Base-by-base conservation (phyloP, 495 filamentous ascomycete genomes). In the Xylaria sp. region DNA sequence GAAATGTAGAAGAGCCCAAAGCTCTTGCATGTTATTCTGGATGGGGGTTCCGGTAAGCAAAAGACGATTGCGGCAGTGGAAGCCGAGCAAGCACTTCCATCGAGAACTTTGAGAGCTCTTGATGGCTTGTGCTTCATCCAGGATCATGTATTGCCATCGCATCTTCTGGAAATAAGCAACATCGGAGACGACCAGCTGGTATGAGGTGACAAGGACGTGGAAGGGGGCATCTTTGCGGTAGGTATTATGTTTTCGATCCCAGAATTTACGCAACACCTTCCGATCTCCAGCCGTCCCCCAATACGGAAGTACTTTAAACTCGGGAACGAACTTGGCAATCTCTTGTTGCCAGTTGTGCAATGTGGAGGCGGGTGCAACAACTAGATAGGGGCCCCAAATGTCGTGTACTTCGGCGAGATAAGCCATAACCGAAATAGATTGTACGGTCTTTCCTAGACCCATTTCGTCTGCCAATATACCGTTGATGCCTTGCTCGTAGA, bases 281-380 rank as follows among this genome's bases (percentile, higher is more conserved):
- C 96, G 91, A 79, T 99, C 96, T 71, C 92, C 93, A 12, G 95
- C 94, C 65, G 89, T 94, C 70, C 96, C 96, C 96, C 96, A 99
- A 79, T 99, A 99, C 9, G 96, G 96, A 46, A 99, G 84, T 31
- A 97, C 93, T 80, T 98, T 98, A 77, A 99, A 89, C 65, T 92
- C 86, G 1, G 96, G 96, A 5, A 99, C 95, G 80, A 99, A 99
- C 75, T 87, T 92, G 48, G 93, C 86, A 75, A 99, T 98, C 81
- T 99, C 96, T 82, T 99, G 96, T 79, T 98, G 94, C 96, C 96
- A 99, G 74, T 99, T 99, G 89, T 99, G 96, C 41, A 99, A 84
- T 7, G 96, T 99, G 0, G 95, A 98, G 3, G 96, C 93, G 2
- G 96, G 96, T 7, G 96, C 97, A 76, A 99, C 95, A 74, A 99